Evolutionary conservation across 331 rosid species (phyloP).

Genomic region (Malus hybrid): DNA sequence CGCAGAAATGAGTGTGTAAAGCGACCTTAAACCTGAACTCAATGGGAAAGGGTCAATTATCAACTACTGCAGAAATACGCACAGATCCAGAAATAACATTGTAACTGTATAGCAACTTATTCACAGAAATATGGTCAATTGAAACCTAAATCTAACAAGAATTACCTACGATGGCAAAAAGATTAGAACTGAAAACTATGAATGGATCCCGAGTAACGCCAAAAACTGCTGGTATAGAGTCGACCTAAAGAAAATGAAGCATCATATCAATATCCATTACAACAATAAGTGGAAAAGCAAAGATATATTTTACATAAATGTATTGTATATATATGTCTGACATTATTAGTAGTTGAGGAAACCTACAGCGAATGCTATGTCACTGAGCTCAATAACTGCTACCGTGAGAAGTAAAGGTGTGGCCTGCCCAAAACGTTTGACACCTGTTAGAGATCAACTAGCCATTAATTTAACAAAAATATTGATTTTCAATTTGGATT

Average conservation of each 20-base stretch:
- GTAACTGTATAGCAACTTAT: not conserved
- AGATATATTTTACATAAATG: too few relatives aligned
- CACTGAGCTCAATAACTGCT: slow-evolving; percentile 92
- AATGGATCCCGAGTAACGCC: slow-evolving; percentile 95
- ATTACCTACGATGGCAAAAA: slow-evolving; percentile 89
- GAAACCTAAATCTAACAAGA: slow-evolving; percentile 12
- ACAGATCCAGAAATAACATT: not conserved
- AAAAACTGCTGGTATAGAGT: slow-evolving; percentile 95
- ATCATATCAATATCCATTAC: slow-evolving; percentile 15
- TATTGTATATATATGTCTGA: not conserved
- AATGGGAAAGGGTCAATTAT: not conserved
- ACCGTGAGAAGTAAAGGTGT: slow-evolving; percentile 97
- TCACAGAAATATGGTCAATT: not conserved
- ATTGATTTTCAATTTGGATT: slow-evolving; percentile 1
- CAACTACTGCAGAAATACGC: not conserved
- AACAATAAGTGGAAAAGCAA: not conserved
- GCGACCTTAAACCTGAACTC: slow-evolving; percentile 74
- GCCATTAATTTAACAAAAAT: slow-evolving; percentile 42
- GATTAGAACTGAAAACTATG: slow-evolving; percentile 70
- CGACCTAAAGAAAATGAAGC: slow-evolving; percentile 46
- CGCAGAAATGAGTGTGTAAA: slow-evolving; percentile 67
- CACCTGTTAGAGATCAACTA: slow-evolving; percentile 88
- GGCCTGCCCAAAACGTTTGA: slow-evolving; percentile 99
- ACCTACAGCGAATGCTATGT: slow-evolving; percentile 91
- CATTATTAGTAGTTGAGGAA: slow-evolving; percentile 19